Percentiles rank a stretch among this genome's conserved stretches.
Evolutionary conservation across 106 monocot species (phyloP).

Genomic region (Dendrobium officinale): DNA sequence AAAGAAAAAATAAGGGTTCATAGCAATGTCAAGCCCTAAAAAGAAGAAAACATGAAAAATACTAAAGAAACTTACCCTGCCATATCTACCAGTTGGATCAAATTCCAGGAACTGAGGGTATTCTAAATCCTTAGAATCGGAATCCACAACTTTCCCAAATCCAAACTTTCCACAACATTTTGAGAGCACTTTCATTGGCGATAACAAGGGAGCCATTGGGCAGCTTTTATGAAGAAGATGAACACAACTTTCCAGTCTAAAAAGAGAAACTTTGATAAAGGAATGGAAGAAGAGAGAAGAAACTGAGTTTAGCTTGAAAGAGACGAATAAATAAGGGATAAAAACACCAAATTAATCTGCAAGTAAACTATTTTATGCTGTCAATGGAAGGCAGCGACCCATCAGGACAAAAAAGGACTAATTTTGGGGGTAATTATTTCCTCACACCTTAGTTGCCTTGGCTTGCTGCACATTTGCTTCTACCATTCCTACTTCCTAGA

Average conservation of each 20-base stretch:
- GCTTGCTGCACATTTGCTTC: neutral
- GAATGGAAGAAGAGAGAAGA: neutral
- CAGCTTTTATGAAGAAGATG: neutral
- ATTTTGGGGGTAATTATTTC: neutral
- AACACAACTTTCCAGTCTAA: neutral
- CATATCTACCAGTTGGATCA: conserved; percentile 75
- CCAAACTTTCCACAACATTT: neutral
- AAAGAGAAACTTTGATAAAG: neutral
- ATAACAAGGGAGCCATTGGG: neutral
- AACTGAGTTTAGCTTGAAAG: neutral
- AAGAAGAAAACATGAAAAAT: neutral
- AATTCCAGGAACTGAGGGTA: conserved; percentile 46
- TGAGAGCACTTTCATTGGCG: neutral
- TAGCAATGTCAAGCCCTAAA: neutral
- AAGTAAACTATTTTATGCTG: neutral
- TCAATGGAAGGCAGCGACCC: neutral
- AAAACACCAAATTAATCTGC: neutral
- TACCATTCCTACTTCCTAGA: neutral
- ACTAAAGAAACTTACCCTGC: conserved; percentile 31
- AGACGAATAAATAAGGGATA: neutral
- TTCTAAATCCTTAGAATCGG: conserved; percentile 14
- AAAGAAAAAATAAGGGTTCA: neutral
- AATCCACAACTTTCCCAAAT: conserved; percentile 18
- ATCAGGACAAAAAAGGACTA: neutral
- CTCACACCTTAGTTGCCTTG: neutral